Evolutionary conservation across 129 eudicot genomes (phyloP).

Genomic region (Artemisia argyi): DNA sequence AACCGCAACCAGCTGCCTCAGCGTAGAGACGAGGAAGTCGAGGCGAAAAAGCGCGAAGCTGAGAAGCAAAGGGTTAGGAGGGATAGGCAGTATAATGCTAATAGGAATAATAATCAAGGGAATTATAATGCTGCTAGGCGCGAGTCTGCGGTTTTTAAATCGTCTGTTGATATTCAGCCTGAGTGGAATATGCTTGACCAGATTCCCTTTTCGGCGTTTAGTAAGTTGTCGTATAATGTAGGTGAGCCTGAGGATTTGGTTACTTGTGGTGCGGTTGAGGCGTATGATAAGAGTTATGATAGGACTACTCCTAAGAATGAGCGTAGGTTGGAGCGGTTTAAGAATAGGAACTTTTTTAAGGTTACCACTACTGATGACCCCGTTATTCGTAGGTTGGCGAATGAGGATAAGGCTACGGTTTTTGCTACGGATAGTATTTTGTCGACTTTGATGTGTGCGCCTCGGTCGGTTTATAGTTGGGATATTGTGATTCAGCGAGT

Average conservation of each 20-base stretch:
- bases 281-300: constrained; percentile 32
- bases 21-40: constrained; percentile 85
- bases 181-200: constrained; percentile 97
- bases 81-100: constrained; percentile 57
- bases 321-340: constrained; percentile 70
- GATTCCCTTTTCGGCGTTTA: constrained; percentile 77
- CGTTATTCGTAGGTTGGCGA: constrained; percentile 66
- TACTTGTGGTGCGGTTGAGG: constrained; percentile 46
- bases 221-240: constrained; percentile 59
- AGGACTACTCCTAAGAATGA: constrained; percentile 66
- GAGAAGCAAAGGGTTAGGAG: constrained; percentile 80
- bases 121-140: too few species aligned
- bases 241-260: constrained; percentile 78
- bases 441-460: constrained; percentile 72
- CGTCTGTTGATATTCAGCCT: constrained; percentile 82
- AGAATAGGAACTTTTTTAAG: constrained; percentile 73
- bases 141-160: constrained; percentile 53
- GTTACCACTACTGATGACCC: constrained; percentile 89
- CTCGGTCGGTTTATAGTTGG: constrained; percentile 85
- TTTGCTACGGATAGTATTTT: constrained; percentile 73
- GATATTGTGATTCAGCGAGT: constrained; percentile 91
- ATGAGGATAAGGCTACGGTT: constrained; percentile 86
- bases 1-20: constrained; percentile 70
- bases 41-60: constrained; percentile 69
- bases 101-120: constrained; percentile 36